These are phyloP conservation scores for Hemisphaericaspora lyxosophila DNA, from an alignment of 1,139 yeast genomes.

Conservation along the genomic window DNA sequence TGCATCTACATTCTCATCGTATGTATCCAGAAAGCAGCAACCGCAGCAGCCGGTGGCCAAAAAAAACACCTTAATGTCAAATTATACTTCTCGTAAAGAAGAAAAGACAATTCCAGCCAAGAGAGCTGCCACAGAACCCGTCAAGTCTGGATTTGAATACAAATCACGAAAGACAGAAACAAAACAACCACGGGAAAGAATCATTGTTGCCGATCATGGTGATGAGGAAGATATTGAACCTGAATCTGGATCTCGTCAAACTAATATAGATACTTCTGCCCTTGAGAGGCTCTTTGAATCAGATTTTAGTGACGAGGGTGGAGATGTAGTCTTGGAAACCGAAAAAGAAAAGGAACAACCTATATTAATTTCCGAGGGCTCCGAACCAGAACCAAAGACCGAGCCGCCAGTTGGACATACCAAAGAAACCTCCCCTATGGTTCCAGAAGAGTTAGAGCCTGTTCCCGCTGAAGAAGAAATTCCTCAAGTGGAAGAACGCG, in stretches of 20 bases:
- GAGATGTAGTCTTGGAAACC: slow-evolving; percentile 13
- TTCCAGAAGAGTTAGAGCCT: not conserved
- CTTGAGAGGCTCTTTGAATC: slow-evolving; percentile 19
- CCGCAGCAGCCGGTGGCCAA: slow-evolving; percentile 12
- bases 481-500: slow-evolving; percentile 11
- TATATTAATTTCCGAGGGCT: not conserved
- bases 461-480: slow-evolving; percentile 8
- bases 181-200: slow-evolving; percentile 36
- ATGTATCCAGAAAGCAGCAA: slow-evolving; percentile 28
- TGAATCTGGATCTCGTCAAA: slow-evolving; percentile 5
- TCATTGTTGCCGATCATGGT: slow-evolving; percentile 28
- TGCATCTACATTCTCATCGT: slow-evolving; percentile 24
- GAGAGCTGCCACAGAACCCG: slow-evolving; percentile 15
- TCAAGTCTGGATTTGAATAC: slow-evolving; percentile 28
- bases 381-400: not conserved
- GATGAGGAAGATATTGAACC: slow-evolving; percentile 10
- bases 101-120: slow-evolving; percentile 8
- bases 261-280: slow-evolving; percentile 13
- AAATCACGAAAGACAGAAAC: slow-evolving; percentile 39
- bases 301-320: slow-evolving; percentile 20
- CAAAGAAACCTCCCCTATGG: slow-evolving; percentile 3
- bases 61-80: slow-evolving; percentile 12
- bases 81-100: slow-evolving; percentile 25
- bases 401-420: not conserved
- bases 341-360: slow-evolving; percentile 8